These are phyloP conservation scores for Penicillium sclerotigenum DNA, from an alignment of 2,329 filamentous ascomycete genomes.

Conservation along the genomic window DNA sequence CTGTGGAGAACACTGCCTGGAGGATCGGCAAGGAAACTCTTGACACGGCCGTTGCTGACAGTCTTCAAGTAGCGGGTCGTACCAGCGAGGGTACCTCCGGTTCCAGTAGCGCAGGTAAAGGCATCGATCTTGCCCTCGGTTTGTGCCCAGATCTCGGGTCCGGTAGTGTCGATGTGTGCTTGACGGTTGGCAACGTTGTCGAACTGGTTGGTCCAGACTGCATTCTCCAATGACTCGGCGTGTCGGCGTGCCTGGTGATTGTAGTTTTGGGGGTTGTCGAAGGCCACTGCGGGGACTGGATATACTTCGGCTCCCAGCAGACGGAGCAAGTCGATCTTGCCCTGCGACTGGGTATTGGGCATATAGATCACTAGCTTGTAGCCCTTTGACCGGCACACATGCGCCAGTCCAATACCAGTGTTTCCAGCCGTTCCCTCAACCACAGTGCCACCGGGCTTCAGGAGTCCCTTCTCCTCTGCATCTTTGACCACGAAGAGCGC, in stretches of 20 bases:
- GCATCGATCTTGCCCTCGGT: conserved; percentile 82
- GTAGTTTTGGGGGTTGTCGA: conserved; percentile 94
- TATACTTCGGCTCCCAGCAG: conserved; percentile 92
- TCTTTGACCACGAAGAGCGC: conserved; percentile 91
- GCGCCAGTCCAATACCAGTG: conserved; percentile 94
- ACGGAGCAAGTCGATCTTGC: conserved; percentile 90
- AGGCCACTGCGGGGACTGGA: conserved; percentile 91
- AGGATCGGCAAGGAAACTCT: conserved; percentile 87
- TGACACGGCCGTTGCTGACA: conserved; percentile 70
- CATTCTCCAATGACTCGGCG: conserved; percentile 79
- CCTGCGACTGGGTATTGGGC: conserved; percentile 97
- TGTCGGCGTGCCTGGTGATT: conserved; percentile 93
- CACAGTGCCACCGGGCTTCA: conserved; percentile 84
- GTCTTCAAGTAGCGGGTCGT: conserved; percentile 87
- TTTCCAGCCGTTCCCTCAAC: conserved; percentile 97
- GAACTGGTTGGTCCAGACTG: conserved; percentile 99
- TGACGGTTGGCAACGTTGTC: conserved; percentile 92
- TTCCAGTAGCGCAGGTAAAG: conserved; percentile 93
- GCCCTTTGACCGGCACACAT: conserved; percentile 87
- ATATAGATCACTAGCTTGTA: conserved; percentile 99
- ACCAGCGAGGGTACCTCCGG: conserved; percentile 85
- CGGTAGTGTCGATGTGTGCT: conserved; percentile 94
- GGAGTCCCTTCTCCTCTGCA: conserved; percentile 81
- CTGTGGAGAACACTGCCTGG: conserved; percentile 90
- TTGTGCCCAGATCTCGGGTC: conserved; percentile 95